phyloP scores from a whole-genome alignment of 768 basidiomycete species.

The Trametes sanguinea region DNA sequence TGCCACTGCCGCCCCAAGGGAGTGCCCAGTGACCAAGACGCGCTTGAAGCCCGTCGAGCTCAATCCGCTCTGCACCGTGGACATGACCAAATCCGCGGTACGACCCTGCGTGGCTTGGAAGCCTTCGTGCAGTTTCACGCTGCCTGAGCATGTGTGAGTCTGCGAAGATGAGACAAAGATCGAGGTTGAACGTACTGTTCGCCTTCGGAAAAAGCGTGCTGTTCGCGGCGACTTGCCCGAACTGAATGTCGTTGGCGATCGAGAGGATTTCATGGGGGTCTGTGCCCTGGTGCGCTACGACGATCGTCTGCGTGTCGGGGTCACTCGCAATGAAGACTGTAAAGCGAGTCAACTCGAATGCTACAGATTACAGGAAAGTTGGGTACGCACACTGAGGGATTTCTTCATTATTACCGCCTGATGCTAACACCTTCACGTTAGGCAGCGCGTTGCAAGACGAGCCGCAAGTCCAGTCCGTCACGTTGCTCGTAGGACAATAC shows the following conservation, averaged over 20 bases:
- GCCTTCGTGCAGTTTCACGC: slow-evolving; percentile 30
- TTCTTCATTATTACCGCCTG: slow-evolving; percentile 29
- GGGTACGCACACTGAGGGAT: slow-evolving; percentile 25
- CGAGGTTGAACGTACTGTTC: slow-evolving; percentile 5
- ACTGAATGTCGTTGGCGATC: slow-evolving; percentile 29
- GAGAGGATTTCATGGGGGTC: slow-evolving; percentile 33
- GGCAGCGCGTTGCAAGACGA: slow-evolving; percentile 29
- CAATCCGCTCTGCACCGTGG: slow-evolving; percentile 30
- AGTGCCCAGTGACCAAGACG: slow-evolving; percentile 33
- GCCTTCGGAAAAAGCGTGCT: slow-evolving; percentile 42
- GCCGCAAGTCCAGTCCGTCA: slow-evolving; percentile 30
- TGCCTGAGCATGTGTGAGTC: slow-evolving; percentile 3
- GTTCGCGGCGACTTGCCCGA: slow-evolving; percentile 33
- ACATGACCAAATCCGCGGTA: slow-evolving; percentile 30
- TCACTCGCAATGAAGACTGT: slow-evolving; percentile 35
- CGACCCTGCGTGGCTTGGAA: slow-evolving; percentile 33
- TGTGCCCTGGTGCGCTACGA: slow-evolving; percentile 43
- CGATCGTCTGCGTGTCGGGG: slow-evolving; percentile 36
- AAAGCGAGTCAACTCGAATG: neutral
- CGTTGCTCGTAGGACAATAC: slow-evolving; percentile 29
- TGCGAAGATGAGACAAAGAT: neutral
- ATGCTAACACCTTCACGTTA: slow-evolving; percentile 25
- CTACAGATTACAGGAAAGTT: neutral
- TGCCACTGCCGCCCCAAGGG: slow-evolving; percentile 37
- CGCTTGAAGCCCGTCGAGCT: slow-evolving; percentile 30